These are phyloP conservation scores for Ustanciosporium gigantosporum DNA, from an alignment of 1,284 basidiomycete species.

Conservation along the genomic window DNA sequence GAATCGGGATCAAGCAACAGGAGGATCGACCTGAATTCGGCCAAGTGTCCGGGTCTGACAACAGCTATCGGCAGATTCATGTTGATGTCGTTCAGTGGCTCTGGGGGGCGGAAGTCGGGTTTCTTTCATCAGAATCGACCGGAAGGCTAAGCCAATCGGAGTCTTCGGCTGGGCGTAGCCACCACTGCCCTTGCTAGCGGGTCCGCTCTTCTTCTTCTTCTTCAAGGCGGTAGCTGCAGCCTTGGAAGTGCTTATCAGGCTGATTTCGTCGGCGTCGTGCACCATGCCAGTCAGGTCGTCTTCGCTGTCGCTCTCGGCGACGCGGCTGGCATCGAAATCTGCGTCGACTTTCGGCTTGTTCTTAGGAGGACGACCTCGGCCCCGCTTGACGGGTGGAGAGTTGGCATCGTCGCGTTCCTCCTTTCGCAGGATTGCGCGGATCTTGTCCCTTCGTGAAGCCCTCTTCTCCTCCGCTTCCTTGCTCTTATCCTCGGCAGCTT, in stretches of 20 bases:
- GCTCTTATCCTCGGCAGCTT: slow-evolving; percentile 12
- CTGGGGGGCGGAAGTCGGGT: slow-evolving; percentile 13
- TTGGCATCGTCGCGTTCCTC: slow-evolving; percentile 7
- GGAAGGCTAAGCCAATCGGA: too few relatives aligned
- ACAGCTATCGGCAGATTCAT: slow-evolving; percentile 5
- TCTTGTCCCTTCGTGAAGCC: slow-evolving; percentile 20
- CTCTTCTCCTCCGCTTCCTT: slow-evolving; percentile 16
- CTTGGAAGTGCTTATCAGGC: too few relatives aligned
- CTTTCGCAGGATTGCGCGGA: slow-evolving; percentile 17
- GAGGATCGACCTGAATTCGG: slow-evolving; percentile 19
- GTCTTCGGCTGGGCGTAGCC: too few relatives aligned
- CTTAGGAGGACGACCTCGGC: slow-evolving; percentile 16
- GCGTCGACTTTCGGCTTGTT: too few relatives aligned
- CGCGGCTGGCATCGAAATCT: too few relatives aligned
- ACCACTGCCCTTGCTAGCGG: too few relatives aligned
- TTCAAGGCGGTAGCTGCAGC: too few relatives aligned
- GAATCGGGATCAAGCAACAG: slow-evolving; percentile 16
- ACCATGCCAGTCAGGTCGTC: slow-evolving; percentile 20
- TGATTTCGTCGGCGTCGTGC: slow-evolving; percentile 8
- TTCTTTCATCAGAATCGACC: too few relatives aligned
- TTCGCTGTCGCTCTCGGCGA: slow-evolving; percentile 17
- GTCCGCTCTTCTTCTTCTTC: too few relatives aligned
- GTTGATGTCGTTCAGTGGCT: slow-evolving; percentile 17
- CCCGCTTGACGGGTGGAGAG: slow-evolving; percentile 10
- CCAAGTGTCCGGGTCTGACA: slow-evolving; percentile 21